phyloP scores from a whole-genome alignment of 78 protist genomes.

The Emiliania huxleyi region DNA sequence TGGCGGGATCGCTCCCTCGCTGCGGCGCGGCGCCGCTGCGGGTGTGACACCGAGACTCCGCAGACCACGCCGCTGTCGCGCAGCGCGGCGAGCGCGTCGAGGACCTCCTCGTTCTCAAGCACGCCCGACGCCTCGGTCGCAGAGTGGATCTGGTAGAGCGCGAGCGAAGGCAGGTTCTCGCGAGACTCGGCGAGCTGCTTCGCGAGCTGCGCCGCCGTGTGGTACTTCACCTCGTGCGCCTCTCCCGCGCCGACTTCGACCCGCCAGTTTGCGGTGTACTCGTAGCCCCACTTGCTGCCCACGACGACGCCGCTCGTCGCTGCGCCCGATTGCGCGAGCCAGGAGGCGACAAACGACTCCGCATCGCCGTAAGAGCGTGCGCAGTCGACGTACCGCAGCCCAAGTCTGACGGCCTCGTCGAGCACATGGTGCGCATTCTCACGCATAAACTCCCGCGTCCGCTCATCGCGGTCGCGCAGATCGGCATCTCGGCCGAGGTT shows the following conservation, averaged over 20 bases:
- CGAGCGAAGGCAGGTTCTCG: background rate
- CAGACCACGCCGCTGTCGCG: background rate
- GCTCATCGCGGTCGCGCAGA: background rate
- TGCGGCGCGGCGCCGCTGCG: background rate
- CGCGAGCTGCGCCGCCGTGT: background rate
- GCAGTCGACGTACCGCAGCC: background rate
- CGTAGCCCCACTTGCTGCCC: slow-evolving; percentile 17
- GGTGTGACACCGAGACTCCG: background rate
- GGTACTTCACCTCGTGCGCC: slow-evolving; percentile 25
- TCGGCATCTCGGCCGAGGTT: background rate
- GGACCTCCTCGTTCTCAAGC: background rate
- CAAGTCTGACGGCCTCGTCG: background rate
- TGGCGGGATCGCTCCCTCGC: background rate
- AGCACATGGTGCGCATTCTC: background rate
- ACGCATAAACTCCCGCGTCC: background rate
- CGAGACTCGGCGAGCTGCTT: background rate
- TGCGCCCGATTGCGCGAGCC: background rate
- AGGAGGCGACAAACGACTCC: background rate
- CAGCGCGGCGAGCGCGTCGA: background rate
- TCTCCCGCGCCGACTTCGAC: background rate
- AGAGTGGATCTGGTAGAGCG: slow-evolving; percentile 3
- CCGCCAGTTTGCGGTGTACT: background rate
- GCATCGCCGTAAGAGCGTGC: background rate
- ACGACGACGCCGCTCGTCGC: no score
- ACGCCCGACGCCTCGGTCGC: background rate